Evolutionary conservation across 805 yeast species (phyloP).

Genomic region (Yarrowia porcina): DNA sequence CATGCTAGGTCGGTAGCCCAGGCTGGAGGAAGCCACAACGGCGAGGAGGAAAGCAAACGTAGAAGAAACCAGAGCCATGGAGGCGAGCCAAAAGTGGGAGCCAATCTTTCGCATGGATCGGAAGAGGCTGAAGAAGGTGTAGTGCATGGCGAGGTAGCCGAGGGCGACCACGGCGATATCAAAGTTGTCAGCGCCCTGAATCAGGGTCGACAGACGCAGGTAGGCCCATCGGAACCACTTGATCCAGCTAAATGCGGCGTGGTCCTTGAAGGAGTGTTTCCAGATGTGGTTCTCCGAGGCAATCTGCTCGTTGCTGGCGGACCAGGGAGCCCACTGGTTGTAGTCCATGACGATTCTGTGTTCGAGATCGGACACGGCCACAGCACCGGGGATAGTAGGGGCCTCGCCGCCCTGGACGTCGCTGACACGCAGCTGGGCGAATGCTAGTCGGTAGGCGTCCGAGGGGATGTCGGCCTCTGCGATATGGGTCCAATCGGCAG

Average conservation of each 20-base stretch:
- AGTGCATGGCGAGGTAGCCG: constrained; percentile 86
- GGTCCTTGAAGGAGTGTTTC: constrained; percentile 29
- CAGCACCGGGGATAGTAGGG: constrained; percentile 29
- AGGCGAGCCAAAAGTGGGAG: constrained; percentile 82
- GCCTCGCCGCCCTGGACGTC: constrained; percentile 29
- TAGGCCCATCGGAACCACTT: constrained; percentile 40
- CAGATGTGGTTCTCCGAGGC: constrained; percentile 28
- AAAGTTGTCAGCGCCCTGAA: constrained; percentile 72
- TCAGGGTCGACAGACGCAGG: constrained; percentile 36
- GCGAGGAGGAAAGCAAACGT: constrained; percentile 83
- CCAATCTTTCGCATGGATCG: constrained; percentile 73
- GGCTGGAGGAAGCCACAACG: constrained; percentile 54
- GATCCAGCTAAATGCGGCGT: constrained; percentile 37
- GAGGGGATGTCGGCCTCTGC: constrained; percentile 26
- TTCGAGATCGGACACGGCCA: constrained; percentile 29
- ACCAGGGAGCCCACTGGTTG: constrained; percentile 36
- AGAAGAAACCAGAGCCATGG: constrained; percentile 73
- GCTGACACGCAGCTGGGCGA: constrained; percentile 31
- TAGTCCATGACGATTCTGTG: constrained; percentile 31
- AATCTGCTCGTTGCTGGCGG: constrained; percentile 31
- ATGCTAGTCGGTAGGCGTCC: constrained; percentile 29
- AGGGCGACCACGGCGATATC: constrained; percentile 74
- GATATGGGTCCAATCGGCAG: constrained; percentile 22
- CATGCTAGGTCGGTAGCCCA: constrained; percentile 63
- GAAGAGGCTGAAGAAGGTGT: constrained; percentile 72